These are phyloP conservation scores for Lavandula angustifolia DNA, from an alignment of 257 asterid genomes.

Conservation along the genomic window DNA sequence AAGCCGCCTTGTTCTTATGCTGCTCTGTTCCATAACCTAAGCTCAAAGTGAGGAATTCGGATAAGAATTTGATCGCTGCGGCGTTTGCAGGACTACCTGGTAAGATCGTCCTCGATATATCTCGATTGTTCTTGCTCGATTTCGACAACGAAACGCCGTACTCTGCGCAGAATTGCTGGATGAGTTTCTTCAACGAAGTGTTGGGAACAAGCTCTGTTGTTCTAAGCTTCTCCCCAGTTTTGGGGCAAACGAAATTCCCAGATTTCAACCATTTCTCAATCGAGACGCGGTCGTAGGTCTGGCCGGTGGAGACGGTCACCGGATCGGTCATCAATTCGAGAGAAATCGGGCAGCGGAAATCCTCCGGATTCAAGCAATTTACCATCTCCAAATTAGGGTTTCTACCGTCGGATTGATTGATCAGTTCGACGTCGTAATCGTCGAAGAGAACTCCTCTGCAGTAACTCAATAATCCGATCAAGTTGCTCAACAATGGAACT, in stretches of 20 bases:
- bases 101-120: slow-evolving; percentile 54
- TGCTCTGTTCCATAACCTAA: slow-evolving; percentile 45
- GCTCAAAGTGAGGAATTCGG: slow-evolving; percentile 46
- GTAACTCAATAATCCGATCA: slow-evolving; percentile 60
- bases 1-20: slow-evolving; percentile 63
- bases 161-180: slow-evolving; percentile 60
- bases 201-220: slow-evolving; percentile 64
- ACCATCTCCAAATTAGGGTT: slow-evolving; percentile 38
- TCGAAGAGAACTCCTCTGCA: slow-evolving; percentile 66
- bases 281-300: slow-evolving; percentile 72
- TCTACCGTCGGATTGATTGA: slow-evolving; percentile 45
- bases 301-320: slow-evolving; percentile 69
- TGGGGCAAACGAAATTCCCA: slow-evolving; percentile 67
- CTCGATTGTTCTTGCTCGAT: slow-evolving; percentile 51
- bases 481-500: slow-evolving; percentile 48
- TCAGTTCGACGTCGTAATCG: slow-evolving; percentile 38
- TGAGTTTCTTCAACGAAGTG: slow-evolving; percentile 48
- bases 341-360: slow-evolving; percentile 77
- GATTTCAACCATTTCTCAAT: slow-evolving; percentile 73
- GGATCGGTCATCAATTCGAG: slow-evolving; percentile 81
- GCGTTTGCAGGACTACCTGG: slow-evolving; percentile 67
- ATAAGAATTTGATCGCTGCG: slow-evolving; percentile 53
- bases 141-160: slow-evolving; percentile 59
- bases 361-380: slow-evolving; percentile 60
- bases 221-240: slow-evolving; percentile 57